Conservation (phyloP, 2,329 filamentous ascomycete genomes). For the Magnaporthiopsis rhizophila region DNA sequence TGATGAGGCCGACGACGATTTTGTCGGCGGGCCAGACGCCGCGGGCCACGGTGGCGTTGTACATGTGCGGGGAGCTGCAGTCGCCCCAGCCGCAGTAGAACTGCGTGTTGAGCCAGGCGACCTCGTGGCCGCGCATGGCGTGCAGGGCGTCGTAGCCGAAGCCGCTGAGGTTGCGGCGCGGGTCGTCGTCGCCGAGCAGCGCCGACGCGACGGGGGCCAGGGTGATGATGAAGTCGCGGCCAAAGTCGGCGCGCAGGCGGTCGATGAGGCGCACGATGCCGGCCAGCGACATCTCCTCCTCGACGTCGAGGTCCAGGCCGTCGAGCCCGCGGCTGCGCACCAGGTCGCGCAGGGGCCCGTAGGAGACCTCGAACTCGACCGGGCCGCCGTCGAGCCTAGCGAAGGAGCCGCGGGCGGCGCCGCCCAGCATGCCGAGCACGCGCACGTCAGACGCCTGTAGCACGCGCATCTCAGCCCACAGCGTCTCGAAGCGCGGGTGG, state of each 20-base stretch:
- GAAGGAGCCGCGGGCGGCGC: conserved; percentile 66
- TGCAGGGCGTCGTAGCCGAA: conserved; percentile 69
- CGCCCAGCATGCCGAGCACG: conserved; percentile 75
- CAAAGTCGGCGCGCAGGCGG: conserved; percentile 57
- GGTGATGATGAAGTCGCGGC: conserved; percentile 61
- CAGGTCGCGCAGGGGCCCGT: conserved; percentile 54
- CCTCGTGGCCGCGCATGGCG: conserved; percentile 50
- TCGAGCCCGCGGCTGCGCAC: conserved; percentile 51
- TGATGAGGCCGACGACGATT: conserved; percentile 67
- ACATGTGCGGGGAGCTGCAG: conserved; percentile 41
- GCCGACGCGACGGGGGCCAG: conserved; percentile 72
- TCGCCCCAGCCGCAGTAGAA: conserved; percentile 82
- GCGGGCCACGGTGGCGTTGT: conserved; percentile 34
- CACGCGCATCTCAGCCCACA: conserved; percentile 64
- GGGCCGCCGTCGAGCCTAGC: conserved; percentile 41
- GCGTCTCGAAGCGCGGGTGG: conserved; percentile 50
- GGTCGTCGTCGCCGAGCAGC: conserved; percentile 45
- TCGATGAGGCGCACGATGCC: conserved; percentile 58
- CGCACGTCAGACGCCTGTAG: conserved; percentile 64
- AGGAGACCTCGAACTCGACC: conserved; percentile 57
- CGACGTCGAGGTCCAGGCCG: conserved; percentile 66
- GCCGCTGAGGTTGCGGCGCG: conserved; percentile 60
- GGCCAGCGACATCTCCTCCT: conserved; percentile 60
- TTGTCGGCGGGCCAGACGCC: conserved; percentile 64
- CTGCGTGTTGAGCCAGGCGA: conserved; percentile 75